Percentiles rank a stretch among this genome's conserved stretches.
These are phyloP conservation scores for Cladophialophora chaetospira DNA, from an alignment of 2,329 filamentous ascomycete genomes.

Conservation along the genomic window DNA sequence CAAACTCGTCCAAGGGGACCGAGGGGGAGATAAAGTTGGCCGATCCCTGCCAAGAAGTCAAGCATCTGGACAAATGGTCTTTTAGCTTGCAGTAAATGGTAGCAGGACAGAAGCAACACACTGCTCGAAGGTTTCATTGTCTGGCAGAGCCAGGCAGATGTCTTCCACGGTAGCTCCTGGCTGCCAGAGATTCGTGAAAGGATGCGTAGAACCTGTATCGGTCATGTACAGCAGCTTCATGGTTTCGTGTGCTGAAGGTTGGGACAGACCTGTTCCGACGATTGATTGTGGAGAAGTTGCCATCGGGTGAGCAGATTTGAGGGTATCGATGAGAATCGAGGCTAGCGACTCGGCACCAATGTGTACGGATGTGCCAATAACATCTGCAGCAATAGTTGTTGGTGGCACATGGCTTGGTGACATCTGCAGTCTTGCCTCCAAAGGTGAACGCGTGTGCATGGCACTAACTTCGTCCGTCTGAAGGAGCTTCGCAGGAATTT, in stretches of 20 bases:
- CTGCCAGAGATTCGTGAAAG: constrained; percentile 13
- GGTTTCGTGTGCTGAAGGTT: constrained; percentile 10
- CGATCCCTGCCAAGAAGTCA: background rate
- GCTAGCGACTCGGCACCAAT: constrained; percentile 14
- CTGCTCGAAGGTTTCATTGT: constrained; percentile 14
- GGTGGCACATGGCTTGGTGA: background rate
- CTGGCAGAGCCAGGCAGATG: constrained; percentile 15
- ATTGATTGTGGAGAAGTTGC: constrained; percentile 3
- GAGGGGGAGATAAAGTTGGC: constrained; percentile 11
- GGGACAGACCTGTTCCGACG: background rate
- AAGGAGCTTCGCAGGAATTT: background rate
- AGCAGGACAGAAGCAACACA: background rate
- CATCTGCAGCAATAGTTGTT: background rate
- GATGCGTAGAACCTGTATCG: constrained; percentile 14
- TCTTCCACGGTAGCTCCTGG: constrained; percentile 14
- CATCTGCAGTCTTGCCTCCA: background rate
- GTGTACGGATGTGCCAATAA: background rate
- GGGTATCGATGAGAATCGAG: constrained; percentile 7
- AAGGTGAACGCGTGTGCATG: background rate
- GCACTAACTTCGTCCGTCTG: background rate
- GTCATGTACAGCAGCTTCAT: constrained; percentile 15
- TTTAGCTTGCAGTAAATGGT: background rate
- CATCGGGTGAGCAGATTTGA: background rate
- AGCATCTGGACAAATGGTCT: background rate
- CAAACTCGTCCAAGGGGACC: constrained; percentile 6